Percentiles rank a stretch among this genome's conserved stretches.
Conservation (phyloP, 2,329 filamentous ascomycete species). For the Botrytis pseudocinerea region DNA sequence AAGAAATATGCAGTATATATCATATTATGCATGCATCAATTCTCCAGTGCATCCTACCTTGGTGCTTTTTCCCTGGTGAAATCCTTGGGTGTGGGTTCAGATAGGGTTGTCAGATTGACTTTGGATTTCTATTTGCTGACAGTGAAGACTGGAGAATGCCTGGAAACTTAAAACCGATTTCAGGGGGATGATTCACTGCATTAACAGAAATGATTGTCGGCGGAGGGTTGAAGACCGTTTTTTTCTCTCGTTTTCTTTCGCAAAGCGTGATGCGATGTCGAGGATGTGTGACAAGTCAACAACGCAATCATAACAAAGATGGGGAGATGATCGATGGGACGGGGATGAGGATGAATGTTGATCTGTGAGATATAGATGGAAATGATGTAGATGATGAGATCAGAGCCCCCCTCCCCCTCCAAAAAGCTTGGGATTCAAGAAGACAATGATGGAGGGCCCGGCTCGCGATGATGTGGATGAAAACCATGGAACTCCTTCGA, state of each 20-base stretch:
- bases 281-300: background rate
- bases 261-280: background rate
- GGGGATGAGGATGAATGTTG: background rate
- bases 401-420: background rate
- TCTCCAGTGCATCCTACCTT: background rate
- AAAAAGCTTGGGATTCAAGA: background rate
- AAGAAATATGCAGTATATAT: conserved; percentile 2
- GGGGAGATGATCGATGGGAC: background rate
- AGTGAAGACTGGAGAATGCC: background rate
- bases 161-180: background rate
- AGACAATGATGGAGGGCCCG: background rate
- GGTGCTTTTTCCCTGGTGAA: background rate
- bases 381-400: conserved; percentile 1
- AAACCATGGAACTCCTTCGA: background rate
- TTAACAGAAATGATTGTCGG: background rate
- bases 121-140: background rate
- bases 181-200: background rate
- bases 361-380: background rate
- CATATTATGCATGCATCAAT: background rate
- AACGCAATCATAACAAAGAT: background rate
- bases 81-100: background rate
- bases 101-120: background rate
- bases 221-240: background rate
- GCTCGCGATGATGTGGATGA: background rate
- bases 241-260: background rate